Evolutionary conservation across 2,329 filamentous ascomycete genomes (phyloP).

Genomic region (Aspergillus candidus): DNA sequence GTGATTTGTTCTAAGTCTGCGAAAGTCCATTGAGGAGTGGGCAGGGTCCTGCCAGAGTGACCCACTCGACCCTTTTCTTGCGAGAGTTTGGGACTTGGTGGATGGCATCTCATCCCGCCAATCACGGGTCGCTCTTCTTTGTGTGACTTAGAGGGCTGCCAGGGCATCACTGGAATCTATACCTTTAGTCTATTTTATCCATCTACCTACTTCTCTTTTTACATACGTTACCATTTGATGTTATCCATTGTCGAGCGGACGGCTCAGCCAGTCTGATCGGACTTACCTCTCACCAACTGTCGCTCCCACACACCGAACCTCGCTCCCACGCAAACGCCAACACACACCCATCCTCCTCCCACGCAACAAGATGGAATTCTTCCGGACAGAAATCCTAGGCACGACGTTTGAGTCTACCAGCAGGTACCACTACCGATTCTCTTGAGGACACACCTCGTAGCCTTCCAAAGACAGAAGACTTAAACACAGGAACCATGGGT

Average conservation of each 20-base stretch:
- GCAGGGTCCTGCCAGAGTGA: too few relatives aligned
- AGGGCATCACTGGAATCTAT: too few relatives aligned
- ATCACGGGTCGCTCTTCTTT: conserved; percentile 1
- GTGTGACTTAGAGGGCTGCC: background rate
- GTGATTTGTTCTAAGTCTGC: too few relatives aligned
- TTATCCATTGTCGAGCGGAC: too few relatives aligned
- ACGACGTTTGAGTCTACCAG: conserved; percentile 99
- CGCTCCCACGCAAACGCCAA: background rate
- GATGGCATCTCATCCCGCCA: conserved; percentile 16
- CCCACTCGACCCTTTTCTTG: background rate
- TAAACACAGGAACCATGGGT: conserved; percentile 7
- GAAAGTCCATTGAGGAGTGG: too few relatives aligned
- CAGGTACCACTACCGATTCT: conserved; percentile 53
- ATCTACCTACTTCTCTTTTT: too few relatives aligned
- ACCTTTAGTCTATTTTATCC: too few relatives aligned
- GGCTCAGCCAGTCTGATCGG: too few relatives aligned
- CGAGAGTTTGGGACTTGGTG: conserved; percentile 2
- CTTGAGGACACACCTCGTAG: background rate
- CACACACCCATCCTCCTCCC: background rate
- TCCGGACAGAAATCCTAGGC: conserved; percentile 97
- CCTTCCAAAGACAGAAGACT: too few relatives aligned
- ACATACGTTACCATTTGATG: too few relatives aligned
- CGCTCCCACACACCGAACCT: too few relatives aligned
- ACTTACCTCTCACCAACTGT: too few relatives aligned
- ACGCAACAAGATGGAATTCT: conserved; percentile 78